phyloP scores from a whole-genome alignment of 1,284 basidiomycete genomes.

The Peniophora sp. region DNA sequence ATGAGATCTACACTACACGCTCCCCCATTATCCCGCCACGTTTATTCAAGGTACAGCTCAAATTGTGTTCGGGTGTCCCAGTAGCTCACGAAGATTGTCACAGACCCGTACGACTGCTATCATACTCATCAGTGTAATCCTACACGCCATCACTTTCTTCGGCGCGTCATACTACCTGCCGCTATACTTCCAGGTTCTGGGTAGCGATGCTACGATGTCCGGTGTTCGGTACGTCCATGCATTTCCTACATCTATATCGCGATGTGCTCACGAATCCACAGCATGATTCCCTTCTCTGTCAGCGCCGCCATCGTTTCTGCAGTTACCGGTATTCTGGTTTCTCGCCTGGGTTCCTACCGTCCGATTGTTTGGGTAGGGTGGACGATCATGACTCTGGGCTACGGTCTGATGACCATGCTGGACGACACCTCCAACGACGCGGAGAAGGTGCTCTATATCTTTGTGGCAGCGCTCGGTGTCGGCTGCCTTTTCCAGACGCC shows the following conservation, averaged over 20 bases:
- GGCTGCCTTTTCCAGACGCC: constrained; percentile 66
- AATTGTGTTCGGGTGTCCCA: not conserved
- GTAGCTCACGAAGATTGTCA: not conserved
- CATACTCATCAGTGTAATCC: constrained; percentile 52
- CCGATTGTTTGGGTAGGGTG: constrained; percentile 54
- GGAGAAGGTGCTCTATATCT: constrained; percentile 49
- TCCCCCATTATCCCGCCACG: constrained; percentile 78
- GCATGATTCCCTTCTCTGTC: constrained; percentile 73
- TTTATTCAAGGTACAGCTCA: constrained; percentile 54
- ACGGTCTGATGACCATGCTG: constrained; percentile 57
- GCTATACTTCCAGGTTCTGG: constrained; percentile 74
- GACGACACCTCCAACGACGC: constrained; percentile 37
- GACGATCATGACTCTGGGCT: constrained; percentile 48
- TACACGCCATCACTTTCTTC: constrained; percentile 69
- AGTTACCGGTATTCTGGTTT: constrained; percentile 51
- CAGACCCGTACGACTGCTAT: constrained; percentile 70
- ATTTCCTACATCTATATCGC: too few relatives aligned
- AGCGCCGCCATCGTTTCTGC: constrained; percentile 51
- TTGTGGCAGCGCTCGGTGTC: constrained; percentile 52
- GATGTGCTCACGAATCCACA: too few relatives aligned
- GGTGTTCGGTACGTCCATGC: constrained; percentile 54
- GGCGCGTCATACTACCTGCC: constrained; percentile 62
- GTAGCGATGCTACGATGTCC: constrained; percentile 65
- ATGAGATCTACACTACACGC: constrained; percentile 65
- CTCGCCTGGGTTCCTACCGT: constrained; percentile 56